Base-by-base conservation (phyloP, 2,329 filamentous ascomycete genomes). In the Emmonsiellopsis sp. region DNA sequence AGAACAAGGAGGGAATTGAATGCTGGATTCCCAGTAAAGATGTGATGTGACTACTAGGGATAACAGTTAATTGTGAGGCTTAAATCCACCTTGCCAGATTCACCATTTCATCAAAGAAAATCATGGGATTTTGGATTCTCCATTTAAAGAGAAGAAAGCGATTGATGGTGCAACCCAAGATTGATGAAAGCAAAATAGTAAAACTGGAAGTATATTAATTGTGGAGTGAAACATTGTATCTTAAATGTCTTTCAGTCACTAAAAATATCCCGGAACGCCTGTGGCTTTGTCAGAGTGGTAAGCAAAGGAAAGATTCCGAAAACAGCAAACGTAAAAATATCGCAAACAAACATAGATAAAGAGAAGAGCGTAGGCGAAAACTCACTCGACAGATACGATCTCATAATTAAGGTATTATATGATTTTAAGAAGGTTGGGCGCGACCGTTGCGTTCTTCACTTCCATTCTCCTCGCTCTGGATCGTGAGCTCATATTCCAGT, bases 401-500 rank as follows among this genome's bases (percentile, higher is more conserved):
- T 26, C 20, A 26, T 26, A 26, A 26, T 26, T 5, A 26, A 26
- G 45, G 7, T 48, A 48, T 48, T 34, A n/a, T 6, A 13, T 10
- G 7, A 30, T 37, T 48, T 30, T 15, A 5, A 11, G 15, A 48
- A 2, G 20, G 20, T 26, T 26, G 20, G 20, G 20, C 10, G 5
- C 15, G 34, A 3, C 16, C 16, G 6, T 47, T 16, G 16, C 34
- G 5, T 8, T n/a, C n/a, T 13, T 38, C 4, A 8, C 13, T n/a
- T 37, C 15, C 15, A 4, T 26, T n/a, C 34, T 38, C 35, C 10
- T 61, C 60, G 53, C 61, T 63, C 55, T 69, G 65, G 16, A 37
- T 50, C 15, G 56, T 66, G 51, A 75, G 60, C 53, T 69, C 71
- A 31, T 61, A 58, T 55, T 75, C 70, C 45, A 75, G 56, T 8